Evolutionary conservation across 805 yeast species (phyloP).

Genomic region (Phaffomyces opuntiae): DNA sequence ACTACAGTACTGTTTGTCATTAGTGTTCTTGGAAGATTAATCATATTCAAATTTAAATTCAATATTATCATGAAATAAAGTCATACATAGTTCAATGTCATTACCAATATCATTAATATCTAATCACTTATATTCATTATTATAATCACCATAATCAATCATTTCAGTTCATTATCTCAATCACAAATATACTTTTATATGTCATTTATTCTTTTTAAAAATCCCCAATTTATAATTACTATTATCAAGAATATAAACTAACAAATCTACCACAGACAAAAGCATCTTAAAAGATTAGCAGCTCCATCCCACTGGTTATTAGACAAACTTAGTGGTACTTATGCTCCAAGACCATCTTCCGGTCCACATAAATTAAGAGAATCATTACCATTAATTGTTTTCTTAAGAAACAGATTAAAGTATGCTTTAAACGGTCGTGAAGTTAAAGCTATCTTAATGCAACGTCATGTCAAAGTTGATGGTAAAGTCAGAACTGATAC

Average conservation of each 20-base stretch:
- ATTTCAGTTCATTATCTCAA: no score
- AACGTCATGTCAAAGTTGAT: conserved; percentile 97
- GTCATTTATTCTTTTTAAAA: no score
- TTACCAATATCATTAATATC: no score
- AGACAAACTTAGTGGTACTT: conserved; percentile 98
- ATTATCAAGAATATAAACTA: conserved; percentile 7
- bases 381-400: conserved; percentile 93
- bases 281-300: conserved; percentile 98
- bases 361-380: conserved; percentile 99
- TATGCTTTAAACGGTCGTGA: conserved; percentile 98
- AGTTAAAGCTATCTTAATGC: conserved; percentile 97
- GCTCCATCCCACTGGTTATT: conserved; percentile 99
- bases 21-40: no score
- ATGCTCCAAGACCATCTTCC: conserved; percentile 99
- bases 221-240: not conserved
- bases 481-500: conserved; percentile 99
- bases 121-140: no score
- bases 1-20: not conserved
- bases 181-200: no score
- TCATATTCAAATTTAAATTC: no score
- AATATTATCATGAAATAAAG: no score
- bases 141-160: no score
- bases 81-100: no score
- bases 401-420: conserved; percentile 97
- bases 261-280: conserved; percentile 56